These are phyloP conservation scores for Davidsoniella australis DNA, from an alignment of 2,329 filamentous ascomycete species.

Conservation along the genomic window DNA sequence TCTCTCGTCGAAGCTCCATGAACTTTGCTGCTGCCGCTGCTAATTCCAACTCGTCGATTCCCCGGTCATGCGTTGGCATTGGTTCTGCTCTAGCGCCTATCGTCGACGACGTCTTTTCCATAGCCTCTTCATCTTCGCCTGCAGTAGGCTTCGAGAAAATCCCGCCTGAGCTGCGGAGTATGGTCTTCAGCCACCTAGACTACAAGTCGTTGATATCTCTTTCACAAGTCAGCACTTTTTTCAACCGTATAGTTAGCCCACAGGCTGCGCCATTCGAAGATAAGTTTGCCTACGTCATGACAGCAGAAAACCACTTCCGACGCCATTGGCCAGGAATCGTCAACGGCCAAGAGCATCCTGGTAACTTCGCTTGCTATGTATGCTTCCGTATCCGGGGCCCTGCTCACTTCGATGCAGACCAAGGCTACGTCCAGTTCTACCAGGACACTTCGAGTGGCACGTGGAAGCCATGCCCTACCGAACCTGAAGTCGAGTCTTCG, in stretches of 20 bases:
- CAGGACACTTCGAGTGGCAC: constrained; percentile 19
- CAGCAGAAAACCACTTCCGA: constrained; percentile 24
- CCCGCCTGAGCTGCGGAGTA: constrained; percentile 20
- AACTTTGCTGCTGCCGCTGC: constrained; percentile 3
- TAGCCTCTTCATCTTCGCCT: background rate
- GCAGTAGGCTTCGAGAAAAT: constrained; percentile 19
- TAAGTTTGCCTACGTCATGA: constrained; percentile 26
- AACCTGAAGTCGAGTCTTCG: constrained; percentile 11
- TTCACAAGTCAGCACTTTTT: constrained; percentile 22
- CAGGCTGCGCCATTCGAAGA: constrained; percentile 20
- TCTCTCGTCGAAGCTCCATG: constrained; percentile 11
- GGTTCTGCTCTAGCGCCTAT: constrained; percentile 10
- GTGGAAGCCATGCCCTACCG: constrained; percentile 17
- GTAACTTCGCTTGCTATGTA: constrained; percentile 26
- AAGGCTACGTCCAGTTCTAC: constrained; percentile 19
- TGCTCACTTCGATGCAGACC: constrained; percentile 23
- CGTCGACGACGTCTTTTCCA: background rate
- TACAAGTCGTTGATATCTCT: constrained; percentile 26
- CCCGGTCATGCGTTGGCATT: constrained; percentile 9
- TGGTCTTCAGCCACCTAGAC: constrained; percentile 22
- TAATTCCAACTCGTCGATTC: constrained; percentile 5
- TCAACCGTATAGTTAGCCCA: constrained; percentile 21
- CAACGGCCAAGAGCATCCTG: constrained; percentile 18
- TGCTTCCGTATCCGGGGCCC: constrained; percentile 25
- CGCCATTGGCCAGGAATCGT: constrained; percentile 23